These are phyloP conservation scores for Cystobasidium sp. DNA, from an alignment of 1,284 basidiomycete genomes.

Conservation along the genomic window DNA sequence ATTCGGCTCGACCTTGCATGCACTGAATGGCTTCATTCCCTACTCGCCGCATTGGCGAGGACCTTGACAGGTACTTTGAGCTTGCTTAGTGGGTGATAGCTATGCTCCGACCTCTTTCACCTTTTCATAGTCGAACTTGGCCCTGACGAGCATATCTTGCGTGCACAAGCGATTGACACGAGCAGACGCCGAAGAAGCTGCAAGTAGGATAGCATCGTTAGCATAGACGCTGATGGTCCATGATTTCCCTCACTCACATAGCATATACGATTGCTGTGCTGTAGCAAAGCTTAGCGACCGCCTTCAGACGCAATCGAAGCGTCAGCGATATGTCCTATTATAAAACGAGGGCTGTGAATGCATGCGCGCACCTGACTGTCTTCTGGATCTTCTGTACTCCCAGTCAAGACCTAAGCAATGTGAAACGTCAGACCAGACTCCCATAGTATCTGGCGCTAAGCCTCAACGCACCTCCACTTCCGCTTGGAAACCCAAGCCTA, in stretches of 20 bases:
- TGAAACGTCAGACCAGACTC: background rate
- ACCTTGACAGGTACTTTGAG: background rate
- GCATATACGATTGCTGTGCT: slow-evolving; percentile 38
- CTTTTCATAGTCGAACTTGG: slow-evolving; percentile 29
- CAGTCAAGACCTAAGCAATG: slow-evolving; percentile 25
- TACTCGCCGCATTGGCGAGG: background rate
- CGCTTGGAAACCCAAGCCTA: slow-evolving; percentile 47
- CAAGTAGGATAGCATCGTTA: background rate
- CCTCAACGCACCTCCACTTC: slow-evolving; percentile 54
- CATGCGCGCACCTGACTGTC: slow-evolving; percentile 29
- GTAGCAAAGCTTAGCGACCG: slow-evolving; percentile 37
- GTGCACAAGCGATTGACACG: slow-evolving; percentile 40
- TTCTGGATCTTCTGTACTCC: slow-evolving; percentile 36
- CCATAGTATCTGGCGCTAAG: background rate
- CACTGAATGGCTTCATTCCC: background rate
- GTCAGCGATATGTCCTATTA: background rate
- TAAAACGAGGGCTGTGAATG: background rate
- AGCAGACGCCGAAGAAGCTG: slow-evolving; percentile 45
- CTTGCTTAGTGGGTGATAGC: background rate
- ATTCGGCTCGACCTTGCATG: background rate
- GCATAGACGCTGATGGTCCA: background rate
- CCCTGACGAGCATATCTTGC: slow-evolving; percentile 38
- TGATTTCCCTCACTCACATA: slow-evolving; percentile 1
- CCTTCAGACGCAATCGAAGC: background rate
- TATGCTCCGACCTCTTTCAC: background rate